These are phyloP conservation scores for Aristolochia contorta DNA, from an alignment of 164 flowering plant genomes.

Conservation along the genomic window DNA sequence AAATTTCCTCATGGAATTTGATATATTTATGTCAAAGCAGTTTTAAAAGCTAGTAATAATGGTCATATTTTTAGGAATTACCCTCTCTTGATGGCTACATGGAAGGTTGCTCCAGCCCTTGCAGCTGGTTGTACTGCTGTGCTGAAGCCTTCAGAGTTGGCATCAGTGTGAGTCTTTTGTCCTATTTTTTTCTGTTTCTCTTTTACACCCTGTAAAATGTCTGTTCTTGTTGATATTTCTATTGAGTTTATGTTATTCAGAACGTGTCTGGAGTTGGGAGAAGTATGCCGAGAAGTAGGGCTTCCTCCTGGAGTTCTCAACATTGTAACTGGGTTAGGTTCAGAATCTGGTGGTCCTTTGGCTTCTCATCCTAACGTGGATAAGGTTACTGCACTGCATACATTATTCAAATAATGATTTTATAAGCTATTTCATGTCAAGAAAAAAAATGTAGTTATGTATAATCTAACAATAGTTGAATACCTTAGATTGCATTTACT, in stretches of 20 bases:
- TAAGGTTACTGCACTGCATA: constrained; percentile 41
- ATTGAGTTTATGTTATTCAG: constrained; percentile 28
- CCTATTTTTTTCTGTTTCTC: not conserved
- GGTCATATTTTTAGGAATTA: constrained; percentile 56
- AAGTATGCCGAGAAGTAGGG: constrained; percentile 73
- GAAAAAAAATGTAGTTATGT: no score
- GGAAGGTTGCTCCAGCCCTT: constrained; percentile 98
- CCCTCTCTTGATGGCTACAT: constrained; percentile 86
- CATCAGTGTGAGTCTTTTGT: constrained; percentile 56
- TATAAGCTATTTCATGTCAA: no score
- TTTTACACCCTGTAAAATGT: not conserved
- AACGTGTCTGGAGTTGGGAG: constrained; percentile 93
- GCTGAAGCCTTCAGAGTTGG: constrained; percentile 89
- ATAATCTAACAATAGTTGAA: not conserved
- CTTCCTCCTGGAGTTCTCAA: constrained; percentile 94
- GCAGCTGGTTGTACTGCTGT: constrained; percentile 98
- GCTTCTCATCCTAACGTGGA: constrained; percentile 90
- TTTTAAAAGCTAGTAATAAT: not conserved
- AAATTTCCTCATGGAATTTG: no score
- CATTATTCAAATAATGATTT: no score
- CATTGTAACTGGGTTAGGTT: constrained; percentile 81
- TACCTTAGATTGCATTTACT: constrained; percentile 80
- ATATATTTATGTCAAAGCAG: no score
- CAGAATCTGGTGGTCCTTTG: constrained; percentile 96
- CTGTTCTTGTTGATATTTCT: not conserved